A percentile compares a stretch with the other conserved stretches of the same genome.
phyloP scores from a whole-genome alignment of 1,284 basidiomycete genomes.

The Wolfiporia cocos region DNA sequence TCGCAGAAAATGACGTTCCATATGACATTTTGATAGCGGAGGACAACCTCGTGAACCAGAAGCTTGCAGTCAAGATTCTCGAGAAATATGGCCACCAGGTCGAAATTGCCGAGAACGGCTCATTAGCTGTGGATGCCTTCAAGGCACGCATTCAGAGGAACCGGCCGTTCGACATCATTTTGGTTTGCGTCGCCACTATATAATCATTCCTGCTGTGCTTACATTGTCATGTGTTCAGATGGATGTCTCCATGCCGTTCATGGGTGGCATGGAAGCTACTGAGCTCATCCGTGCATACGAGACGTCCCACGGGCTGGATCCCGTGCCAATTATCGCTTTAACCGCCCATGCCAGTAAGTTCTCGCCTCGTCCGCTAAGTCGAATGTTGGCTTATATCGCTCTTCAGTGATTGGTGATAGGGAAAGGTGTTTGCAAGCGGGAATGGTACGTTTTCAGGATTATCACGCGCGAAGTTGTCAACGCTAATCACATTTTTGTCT shows the following conservation, averaged over 20 bases:
- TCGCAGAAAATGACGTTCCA: constrained; percentile 75
- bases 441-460: constrained; percentile 64
- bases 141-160: constrained; percentile 69
- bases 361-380: constrained; percentile 7
- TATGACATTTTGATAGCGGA: constrained; percentile 97
- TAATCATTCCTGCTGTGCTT: not conserved
- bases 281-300: constrained; percentile 82
- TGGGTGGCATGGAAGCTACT: constrained; percentile 92
- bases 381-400: too few relatives aligned
- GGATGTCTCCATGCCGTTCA: constrained; percentile 98
- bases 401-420: constrained; percentile 94
- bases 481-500: too few relatives aligned
- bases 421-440: constrained; percentile 91
- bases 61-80: constrained; percentile 93
- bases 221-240: constrained; percentile 47
- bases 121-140: constrained; percentile 85
- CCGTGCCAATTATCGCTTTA: constrained; percentile 92
- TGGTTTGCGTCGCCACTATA: constrained; percentile 46
- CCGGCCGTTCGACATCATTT: constrained; percentile 81
- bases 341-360: constrained; percentile 85
- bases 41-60: constrained; percentile 98
- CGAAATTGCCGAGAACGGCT: constrained; percentile 97
- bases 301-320: constrained; percentile 60
- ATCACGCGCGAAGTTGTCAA: too few relatives aligned
- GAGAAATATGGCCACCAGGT: constrained; percentile 96